Conservation (phyloP, 2,329 filamentous ascomycete genomes). For the Colletotrichum spinosum region DNA sequence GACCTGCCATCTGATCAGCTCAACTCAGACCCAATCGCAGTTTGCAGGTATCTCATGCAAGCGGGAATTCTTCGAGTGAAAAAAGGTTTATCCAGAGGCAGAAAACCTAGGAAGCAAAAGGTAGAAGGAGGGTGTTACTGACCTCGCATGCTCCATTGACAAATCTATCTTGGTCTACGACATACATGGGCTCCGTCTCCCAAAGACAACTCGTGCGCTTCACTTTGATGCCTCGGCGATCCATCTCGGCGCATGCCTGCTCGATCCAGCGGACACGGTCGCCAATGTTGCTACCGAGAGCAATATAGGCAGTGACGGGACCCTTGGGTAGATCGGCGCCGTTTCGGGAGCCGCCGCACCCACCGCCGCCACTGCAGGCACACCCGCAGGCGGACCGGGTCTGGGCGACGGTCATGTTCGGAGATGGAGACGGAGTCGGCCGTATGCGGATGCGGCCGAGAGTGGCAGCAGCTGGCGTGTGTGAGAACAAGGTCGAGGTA, state of each 20-base stretch:
- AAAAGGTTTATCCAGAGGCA: not conserved
- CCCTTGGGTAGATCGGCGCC: constrained; percentile 38
- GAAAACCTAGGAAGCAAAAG: constrained; percentile 4
- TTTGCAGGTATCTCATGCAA: not conserved
- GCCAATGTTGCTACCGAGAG: constrained; percentile 92
- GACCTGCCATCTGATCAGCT: constrained; percentile 65
- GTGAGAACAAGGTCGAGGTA: constrained; percentile 8
- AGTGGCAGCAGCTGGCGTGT: constrained; percentile 3
- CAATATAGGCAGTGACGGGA: constrained; percentile 76
- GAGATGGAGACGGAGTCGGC: constrained; percentile 15
- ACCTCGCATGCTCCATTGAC: constrained; percentile 95
- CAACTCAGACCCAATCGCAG: constrained; percentile 1
- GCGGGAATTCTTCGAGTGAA: too few relatives aligned
- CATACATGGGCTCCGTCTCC: constrained; percentile 98
- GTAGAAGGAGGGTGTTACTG: constrained; percentile 46
- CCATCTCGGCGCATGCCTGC: constrained; percentile 82
- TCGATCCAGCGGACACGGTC: constrained; percentile 89
- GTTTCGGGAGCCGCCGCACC: constrained; percentile 41
- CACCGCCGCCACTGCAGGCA: constrained; percentile 50
- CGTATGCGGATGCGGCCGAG: constrained; percentile 21
- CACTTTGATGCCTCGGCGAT: constrained; percentile 77
- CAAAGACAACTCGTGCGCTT: constrained; percentile 88
- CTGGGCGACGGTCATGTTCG: constrained; percentile 29
- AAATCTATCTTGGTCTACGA: constrained; percentile 87
- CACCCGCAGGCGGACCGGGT: constrained; percentile 45